Conservation (phyloP, 768 basidiomycete species). For the Macrolepiota albuminosa region DNA sequence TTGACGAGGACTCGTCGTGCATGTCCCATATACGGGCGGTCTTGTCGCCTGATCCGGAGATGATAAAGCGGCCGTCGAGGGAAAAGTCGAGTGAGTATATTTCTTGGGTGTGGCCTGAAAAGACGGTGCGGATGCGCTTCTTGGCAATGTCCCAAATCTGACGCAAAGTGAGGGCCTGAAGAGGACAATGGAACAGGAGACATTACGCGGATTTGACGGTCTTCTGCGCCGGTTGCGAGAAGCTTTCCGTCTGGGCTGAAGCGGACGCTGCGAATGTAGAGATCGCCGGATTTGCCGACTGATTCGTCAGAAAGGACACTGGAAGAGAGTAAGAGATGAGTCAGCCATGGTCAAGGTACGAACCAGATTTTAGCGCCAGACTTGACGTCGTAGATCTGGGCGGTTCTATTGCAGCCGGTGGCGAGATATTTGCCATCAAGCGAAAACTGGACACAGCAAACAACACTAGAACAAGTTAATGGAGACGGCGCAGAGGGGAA, state of each 20-base stretch:
- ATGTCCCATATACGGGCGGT: conserved; percentile 46
- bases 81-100: conserved; percentile 95
- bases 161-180: conserved; percentile 11
- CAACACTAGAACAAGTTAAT: conserved; percentile 30
- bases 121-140: conserved; percentile 70
- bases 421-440: conserved; percentile 90
- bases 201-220: conserved; percentile 85
- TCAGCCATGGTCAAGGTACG: conserved; percentile 16
- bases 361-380: conserved; percentile 83
- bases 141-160: conserved; percentile 92
- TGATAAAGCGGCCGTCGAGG: conserved; percentile 75
- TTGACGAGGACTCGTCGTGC: conserved; percentile 27
- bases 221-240: conserved; percentile 94
- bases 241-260: conserved; percentile 91
- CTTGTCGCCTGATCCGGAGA: conserved; percentile 81
- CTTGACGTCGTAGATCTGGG: conserved; percentile 92
- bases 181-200: background rate
- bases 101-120: conserved; percentile 87
- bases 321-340: background rate
- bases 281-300: conserved; percentile 47
- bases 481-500: background rate
- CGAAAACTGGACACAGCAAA: conserved; percentile 93
- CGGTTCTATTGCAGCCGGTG: conserved; percentile 96
- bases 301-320: conserved; percentile 28
- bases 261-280: conserved; percentile 62